Conservation (phyloP, 371 early-diverging fungal genomes). For the Vittaforma corneae region DNA sequence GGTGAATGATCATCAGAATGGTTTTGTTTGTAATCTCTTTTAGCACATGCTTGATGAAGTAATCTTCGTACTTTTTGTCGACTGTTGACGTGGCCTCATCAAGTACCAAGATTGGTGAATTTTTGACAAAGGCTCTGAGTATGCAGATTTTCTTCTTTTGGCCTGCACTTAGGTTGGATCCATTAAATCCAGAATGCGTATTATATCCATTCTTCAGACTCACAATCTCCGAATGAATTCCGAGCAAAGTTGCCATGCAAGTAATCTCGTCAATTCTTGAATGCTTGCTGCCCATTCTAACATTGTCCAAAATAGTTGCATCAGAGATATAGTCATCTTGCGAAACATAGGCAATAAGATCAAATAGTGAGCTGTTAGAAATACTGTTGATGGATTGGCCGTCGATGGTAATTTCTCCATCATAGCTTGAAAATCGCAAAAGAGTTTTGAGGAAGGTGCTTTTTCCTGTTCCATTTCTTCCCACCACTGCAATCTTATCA, state of each 20-base stretch:
- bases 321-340: conserved; percentile 76
- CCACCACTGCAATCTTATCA: conserved; percentile 55
- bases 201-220: conserved; percentile 62
- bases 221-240: conserved; percentile 33
- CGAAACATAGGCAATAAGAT: conserved; percentile 67
- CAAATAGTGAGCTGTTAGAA: conserved; percentile 62
- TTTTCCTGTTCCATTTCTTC: conserved; percentile 58
- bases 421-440: conserved; percentile 41
- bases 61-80: conserved; percentile 45
- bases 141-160: conserved; percentile 82
- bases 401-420: conserved; percentile 46
- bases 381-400: conserved; percentile 62
- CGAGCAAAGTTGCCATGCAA: conserved; percentile 3
- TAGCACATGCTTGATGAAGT: conserved; percentile 17
- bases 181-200: conserved; percentile 79
- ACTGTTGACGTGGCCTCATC: conserved; percentile 62
- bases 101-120: conserved; percentile 60
- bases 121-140: conserved; percentile 67
- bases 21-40: conserved; percentile 7
- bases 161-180: conserved; percentile 71
- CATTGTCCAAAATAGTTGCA: conserved; percentile 68
- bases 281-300: conserved; percentile 61
- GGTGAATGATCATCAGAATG: conserved; percentile 33
- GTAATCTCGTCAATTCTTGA: conserved; percentile 8
- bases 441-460: conserved; percentile 50